Evolutionary conservation across 2,329 filamentous ascomycete genomes (phyloP).

Genomic region (Phaeosphaeriaceae sp.): DNA sequence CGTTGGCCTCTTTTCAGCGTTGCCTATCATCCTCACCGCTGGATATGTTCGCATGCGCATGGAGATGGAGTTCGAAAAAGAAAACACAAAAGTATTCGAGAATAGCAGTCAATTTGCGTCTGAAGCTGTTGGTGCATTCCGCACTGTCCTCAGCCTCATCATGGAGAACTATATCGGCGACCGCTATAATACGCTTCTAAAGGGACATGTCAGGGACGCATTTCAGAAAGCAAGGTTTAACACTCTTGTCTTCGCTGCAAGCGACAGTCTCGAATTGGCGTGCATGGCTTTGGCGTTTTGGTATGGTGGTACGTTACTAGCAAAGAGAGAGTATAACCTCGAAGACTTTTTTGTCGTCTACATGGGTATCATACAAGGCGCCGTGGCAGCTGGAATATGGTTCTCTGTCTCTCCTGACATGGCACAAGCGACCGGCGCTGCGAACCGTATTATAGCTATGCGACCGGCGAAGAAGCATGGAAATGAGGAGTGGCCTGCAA

Average conservation of each 20-base stretch:
- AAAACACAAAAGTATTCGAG: slow-evolving; percentile 71
- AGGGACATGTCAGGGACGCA: slow-evolving; percentile 64
- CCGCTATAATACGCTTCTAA: slow-evolving; percentile 66
- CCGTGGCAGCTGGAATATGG: slow-evolving; percentile 47
- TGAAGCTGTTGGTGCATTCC: slow-evolving; percentile 75
- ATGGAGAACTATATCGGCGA: slow-evolving; percentile 70
- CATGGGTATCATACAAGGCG: slow-evolving; percentile 57
- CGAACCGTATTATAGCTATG: slow-evolving; percentile 47
- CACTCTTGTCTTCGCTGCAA: slow-evolving; percentile 71
- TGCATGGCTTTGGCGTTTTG: slow-evolving; percentile 68
- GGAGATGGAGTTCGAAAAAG: slow-evolving; percentile 71
- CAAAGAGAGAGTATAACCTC: slow-evolving; percentile 55
- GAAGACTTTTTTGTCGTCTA: slow-evolving; percentile 61
- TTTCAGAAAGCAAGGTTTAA: slow-evolving; percentile 67
- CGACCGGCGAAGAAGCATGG: slow-evolving; percentile 25
- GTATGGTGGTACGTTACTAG: slow-evolving; percentile 52
- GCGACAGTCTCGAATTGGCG: slow-evolving; percentile 69
- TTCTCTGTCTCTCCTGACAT: slow-evolving; percentile 57
- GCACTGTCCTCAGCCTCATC: slow-evolving; percentile 73
- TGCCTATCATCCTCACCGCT: slow-evolving; percentile 58
- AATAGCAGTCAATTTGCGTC: slow-evolving; percentile 77
- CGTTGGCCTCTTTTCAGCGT: slow-evolving; percentile 66
- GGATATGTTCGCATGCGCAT: slow-evolving; percentile 60
- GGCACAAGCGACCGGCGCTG: slow-evolving; percentile 44
- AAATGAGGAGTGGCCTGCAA: slow-evolving; percentile 13